Evolutionary conservation across 2,329 filamentous ascomycete species (phyloP).

Genomic region (Pyrenophora tritici-repentis): DNA sequence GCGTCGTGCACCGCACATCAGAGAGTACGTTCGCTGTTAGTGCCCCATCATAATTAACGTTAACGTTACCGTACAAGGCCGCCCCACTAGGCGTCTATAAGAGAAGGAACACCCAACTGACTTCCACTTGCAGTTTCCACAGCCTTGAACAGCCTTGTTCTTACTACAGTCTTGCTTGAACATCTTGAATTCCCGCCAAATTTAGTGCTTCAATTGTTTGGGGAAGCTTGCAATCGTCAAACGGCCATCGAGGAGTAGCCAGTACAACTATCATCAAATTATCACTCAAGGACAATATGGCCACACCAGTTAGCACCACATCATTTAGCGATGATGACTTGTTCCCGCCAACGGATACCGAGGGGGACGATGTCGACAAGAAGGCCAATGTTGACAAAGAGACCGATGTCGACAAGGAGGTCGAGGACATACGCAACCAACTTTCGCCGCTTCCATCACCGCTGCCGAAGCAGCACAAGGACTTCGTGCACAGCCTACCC

Average conservation of each 20-base stretch:
- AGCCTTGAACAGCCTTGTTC: slow-evolving; percentile 6
- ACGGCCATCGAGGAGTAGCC: slow-evolving; percentile 11
- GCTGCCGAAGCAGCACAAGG: slow-evolving; percentile 12
- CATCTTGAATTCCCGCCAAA: background rate
- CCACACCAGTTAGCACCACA: background rate
- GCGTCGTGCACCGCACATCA: slow-evolving; percentile 1
- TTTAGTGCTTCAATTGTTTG: background rate
- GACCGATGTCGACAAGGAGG: slow-evolving; percentile 24
- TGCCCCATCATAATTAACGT: slow-evolving; percentile 4
- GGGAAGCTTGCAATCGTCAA: background rate
- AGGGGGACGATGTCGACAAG: too few relatives aligned
- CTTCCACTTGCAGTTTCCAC: slow-evolving; percentile 13
- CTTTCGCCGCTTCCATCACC: slow-evolving; percentile 21
- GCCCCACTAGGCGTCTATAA: slow-evolving; percentile 14
- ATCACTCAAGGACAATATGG: background rate
- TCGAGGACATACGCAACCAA: slow-evolving; percentile 30
- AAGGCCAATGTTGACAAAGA: background rate
- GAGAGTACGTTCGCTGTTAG: background rate
- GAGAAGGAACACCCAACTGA: slow-evolving; percentile 7
- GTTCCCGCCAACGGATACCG: too few relatives aligned
- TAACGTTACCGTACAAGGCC: slow-evolving; percentile 11
- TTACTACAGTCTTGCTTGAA: too few relatives aligned
- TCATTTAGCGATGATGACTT: too few relatives aligned
- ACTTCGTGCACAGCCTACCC: slow-evolving; percentile 25
- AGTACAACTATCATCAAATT: background rate